Evolutionary conservation across 2,329 filamentous ascomycete species (phyloP), one percentile per base, ranked within the genome.

Genomic region (Lecanicillium sp.): DNA sequence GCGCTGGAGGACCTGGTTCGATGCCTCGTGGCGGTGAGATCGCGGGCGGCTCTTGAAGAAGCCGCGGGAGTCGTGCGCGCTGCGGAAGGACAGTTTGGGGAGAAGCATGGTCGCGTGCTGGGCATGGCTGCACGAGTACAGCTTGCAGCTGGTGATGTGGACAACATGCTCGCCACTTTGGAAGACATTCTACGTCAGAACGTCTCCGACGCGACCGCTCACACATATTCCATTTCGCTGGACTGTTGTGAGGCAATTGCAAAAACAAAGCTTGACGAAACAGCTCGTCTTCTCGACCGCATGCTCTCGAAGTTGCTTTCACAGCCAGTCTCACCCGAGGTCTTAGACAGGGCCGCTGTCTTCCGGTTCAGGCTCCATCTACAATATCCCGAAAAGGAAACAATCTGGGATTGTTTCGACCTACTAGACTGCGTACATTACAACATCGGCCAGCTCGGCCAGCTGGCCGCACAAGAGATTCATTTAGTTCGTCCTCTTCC

Each of bases 381-480:
- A 2, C 37, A 23, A 5, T 19, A 19, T 1, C 10, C 19, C 20
- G 29, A 48, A 1, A 7, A 12, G 5, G 45, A 48, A 23, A 20
- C 38, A 21, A 29, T 48, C 17, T 48, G 45, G 45, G 45, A 48
- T 9, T 15, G 19, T 9, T 48, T 41, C n/a, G 27, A 48, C 15
- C 27, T 48, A 10, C 45, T 48, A 20, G 45, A 48, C 38, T 48
- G 37, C 10, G 29, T 48, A 1, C 20, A 42, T 8, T 36, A 23
- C 14, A 38, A 41, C 17, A 21, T n/a, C 14, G 4, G 9, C 9
- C 5, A 12, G 11, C 4, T 49, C 9, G 17, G 26, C 12, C 14
- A 15, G 7, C 6, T 12, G 9, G 24, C 40, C 5, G 23, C 36
- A 2, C 35, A 40, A 7, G 11, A 19, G 6, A 44, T 49, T 12